phyloP scores from a whole-genome alignment of 1,139 yeast species.

The Protomyces arabidopsidicola region DNA sequence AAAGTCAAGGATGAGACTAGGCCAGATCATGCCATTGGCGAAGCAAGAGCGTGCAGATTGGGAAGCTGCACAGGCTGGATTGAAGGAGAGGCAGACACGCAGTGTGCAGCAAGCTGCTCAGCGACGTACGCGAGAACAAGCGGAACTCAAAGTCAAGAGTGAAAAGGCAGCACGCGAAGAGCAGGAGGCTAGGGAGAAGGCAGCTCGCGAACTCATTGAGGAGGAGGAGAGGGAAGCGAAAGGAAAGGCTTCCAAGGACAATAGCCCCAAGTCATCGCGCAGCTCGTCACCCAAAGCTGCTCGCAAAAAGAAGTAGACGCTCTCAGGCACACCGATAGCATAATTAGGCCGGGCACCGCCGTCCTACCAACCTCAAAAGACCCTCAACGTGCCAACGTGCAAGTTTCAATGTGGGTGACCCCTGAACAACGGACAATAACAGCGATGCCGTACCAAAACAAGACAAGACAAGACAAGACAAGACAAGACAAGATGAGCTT shows the following conservation, averaged over 20 bases:
- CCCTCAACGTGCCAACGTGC: no score
- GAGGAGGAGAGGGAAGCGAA: conserved; percentile 8
- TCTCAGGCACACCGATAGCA: neutral
- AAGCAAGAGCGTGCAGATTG: conserved; percentile 7
- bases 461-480: no score
- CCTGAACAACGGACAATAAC: no score
- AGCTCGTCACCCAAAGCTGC: neutral
- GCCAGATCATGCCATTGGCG: conserved; percentile 26
- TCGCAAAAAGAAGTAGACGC: neutral
- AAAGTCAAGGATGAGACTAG: conserved; percentile 14
- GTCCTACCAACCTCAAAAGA: neutral
- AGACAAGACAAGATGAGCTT: neutral
- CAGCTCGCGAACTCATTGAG: conserved; percentile 12
- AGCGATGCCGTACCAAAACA: no score
- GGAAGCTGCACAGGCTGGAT: neutral
- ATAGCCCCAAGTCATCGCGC: neutral
- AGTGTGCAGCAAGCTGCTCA: conserved; percentile 1
- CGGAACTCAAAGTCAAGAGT: neutral
- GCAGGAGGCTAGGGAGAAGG: conserved; percentile 13
- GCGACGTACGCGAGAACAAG: conserved; percentile 1
- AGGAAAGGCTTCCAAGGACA: neutral
- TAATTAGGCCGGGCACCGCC: neutral
- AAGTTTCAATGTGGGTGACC: no score
- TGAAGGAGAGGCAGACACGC: conserved; percentile 3
- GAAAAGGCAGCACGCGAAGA: neutral